These are phyloP conservation scores for Colletotrichum horii DNA, from an alignment of 2,329 filamentous ascomycete species.

Conservation along the genomic window DNA sequence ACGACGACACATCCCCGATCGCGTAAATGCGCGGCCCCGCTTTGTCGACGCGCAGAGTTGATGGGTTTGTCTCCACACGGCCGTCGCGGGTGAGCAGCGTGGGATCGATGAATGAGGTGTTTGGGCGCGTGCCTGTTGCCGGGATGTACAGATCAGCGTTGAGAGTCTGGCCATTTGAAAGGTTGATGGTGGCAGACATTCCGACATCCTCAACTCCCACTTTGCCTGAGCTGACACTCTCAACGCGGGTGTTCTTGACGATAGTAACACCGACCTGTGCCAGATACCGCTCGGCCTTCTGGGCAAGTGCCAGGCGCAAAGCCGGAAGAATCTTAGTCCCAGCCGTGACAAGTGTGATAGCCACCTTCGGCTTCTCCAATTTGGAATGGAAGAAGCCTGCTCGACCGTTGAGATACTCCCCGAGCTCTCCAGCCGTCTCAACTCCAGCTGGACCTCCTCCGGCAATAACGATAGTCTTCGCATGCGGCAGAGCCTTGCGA, in stretches of 20 bases:
- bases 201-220: conserved; percentile 33
- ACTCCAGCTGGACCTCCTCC: conserved; percentile 57
- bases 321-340: conserved; percentile 42
- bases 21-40: conserved; percentile 45
- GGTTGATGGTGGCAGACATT: conserved; percentile 35
- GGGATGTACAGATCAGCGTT: conserved; percentile 54
- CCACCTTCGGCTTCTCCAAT: conserved; percentile 37
- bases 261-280: conserved; percentile 51
- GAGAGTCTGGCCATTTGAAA: conserved; percentile 43
- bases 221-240: conserved; percentile 30
- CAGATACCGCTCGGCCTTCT: conserved; percentile 45
- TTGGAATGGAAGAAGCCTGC: conserved; percentile 40
- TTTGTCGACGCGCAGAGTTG: conserved; percentile 40
- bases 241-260: conserved; percentile 44
- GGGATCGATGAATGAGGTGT: conserved; percentile 41
- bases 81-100: conserved; percentile 37
- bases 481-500: conserved; percentile 39
- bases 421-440: conserved; percentile 57
- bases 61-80: conserved; percentile 39
- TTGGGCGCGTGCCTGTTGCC: conserved; percentile 44
- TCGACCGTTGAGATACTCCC: conserved; percentile 54
- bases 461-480: conserved; percentile 50
- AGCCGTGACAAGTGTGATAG: conserved; percentile 50
- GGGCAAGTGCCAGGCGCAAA: conserved; percentile 41
- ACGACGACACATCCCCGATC: conserved; percentile 48